Evolutionary conservation across 1,139 yeast species (phyloP).

Genomic region (Suhomyces bribrorum): DNA sequence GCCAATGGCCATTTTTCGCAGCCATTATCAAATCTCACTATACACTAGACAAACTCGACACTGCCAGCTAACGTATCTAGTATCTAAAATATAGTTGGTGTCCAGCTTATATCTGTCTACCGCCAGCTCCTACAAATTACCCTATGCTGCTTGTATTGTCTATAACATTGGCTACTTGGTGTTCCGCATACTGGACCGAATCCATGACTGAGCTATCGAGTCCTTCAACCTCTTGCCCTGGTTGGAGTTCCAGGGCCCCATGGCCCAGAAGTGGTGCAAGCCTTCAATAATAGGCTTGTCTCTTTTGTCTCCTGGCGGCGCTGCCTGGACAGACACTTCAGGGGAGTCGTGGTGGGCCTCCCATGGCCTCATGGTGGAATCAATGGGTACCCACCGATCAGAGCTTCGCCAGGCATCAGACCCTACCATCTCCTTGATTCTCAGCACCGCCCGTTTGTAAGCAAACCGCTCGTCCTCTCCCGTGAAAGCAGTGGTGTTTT

Average conservation of each 20-base stretch:
- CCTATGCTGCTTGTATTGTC: too few species aligned
- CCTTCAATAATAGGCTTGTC: slow-evolving; percentile 43
- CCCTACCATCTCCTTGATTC: slow-evolving; percentile 67
- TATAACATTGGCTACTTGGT: too few species aligned
- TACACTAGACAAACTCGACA: too few species aligned
- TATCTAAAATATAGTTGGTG: too few species aligned
- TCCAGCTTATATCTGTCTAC: too few species aligned
- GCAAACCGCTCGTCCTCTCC: slow-evolving; percentile 83
- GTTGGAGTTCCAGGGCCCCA: slow-evolving; percentile 57
- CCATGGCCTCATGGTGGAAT: slow-evolving; percentile 61
- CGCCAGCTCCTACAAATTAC: too few species aligned
- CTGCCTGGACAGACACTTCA: not conserved
- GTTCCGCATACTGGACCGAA: slow-evolving; percentile 23
- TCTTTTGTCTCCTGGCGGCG: not conserved
- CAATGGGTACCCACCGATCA: slow-evolving; percentile 58
- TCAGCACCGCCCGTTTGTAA: slow-evolving; percentile 67
- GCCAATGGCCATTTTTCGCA: too few species aligned
- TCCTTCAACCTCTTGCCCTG: slow-evolving; percentile 53
- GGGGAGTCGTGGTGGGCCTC: slow-evolving; percentile 27
- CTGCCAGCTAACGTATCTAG: too few species aligned
- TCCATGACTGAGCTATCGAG: slow-evolving; percentile 53
- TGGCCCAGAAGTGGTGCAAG: slow-evolving; percentile 61
- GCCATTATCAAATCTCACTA: too few species aligned
- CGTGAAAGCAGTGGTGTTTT: slow-evolving; percentile 58
- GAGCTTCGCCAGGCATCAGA: slow-evolving; percentile 53